Percentiles rank a stretch among this genome's conserved stretches.
phyloP scores from a whole-genome alignment of 495 filamentous ascomycete genomes.

The Acidomyces sp. region DNA sequence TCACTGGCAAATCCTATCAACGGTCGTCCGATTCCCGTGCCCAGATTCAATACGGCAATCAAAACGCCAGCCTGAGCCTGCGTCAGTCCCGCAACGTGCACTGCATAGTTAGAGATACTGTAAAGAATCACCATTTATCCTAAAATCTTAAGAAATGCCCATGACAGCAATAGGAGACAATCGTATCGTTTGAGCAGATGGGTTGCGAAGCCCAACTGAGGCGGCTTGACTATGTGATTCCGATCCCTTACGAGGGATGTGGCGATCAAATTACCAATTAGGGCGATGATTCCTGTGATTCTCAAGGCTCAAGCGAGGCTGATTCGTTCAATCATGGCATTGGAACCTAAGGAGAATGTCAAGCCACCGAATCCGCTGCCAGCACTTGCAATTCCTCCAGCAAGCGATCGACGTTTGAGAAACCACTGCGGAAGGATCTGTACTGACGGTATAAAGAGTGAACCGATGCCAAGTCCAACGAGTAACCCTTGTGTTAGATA shows the following conservation, averaged over 20 bases:
- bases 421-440: conserved; percentile 73
- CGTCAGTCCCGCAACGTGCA: conserved; percentile 43
- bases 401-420: conserved; percentile 49
- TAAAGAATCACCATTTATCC: conserved; percentile 42
- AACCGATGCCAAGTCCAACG: conserved; percentile 63
- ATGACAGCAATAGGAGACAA: conserved; percentile 44
- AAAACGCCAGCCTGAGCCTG: conserved; percentile 55
- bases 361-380: conserved; percentile 65
- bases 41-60: conserved; percentile 57
- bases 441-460: conserved; percentile 56
- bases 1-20: conserved; percentile 55
- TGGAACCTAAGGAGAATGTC: conserved; percentile 37
- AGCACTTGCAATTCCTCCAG: conserved; percentile 56
- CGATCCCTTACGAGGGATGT: conserved; percentile 49
- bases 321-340: conserved; percentile 46
- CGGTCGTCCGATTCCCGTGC: conserved; percentile 51
- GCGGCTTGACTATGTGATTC: conserved; percentile 36
- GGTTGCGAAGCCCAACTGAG: conserved; percentile 39
- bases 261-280: conserved; percentile 45
- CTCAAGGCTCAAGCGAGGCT: conserved; percentile 53
- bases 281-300: conserved; percentile 37
- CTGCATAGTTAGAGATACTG: conserved; percentile 48
- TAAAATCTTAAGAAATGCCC: conserved; percentile 56
- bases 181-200: conserved; percentile 27
- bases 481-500: conserved; percentile 63